These are phyloP conservation scores for Apophysomyces elegans DNA, from an alignment of 371 early-diverging fungal species.

Conservation along the genomic window DNA sequence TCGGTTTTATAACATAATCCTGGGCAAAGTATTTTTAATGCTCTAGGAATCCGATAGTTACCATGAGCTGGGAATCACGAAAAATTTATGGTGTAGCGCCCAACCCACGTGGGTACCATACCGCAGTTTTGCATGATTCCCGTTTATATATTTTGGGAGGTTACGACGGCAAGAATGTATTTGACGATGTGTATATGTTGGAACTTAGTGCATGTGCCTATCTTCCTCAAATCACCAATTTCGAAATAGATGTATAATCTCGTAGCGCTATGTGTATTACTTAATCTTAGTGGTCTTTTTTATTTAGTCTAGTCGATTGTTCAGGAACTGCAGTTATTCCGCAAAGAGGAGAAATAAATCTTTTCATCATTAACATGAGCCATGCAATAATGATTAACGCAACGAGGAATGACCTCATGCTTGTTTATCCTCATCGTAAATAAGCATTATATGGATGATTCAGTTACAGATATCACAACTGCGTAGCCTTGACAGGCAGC, in stretches of 20 bases:
- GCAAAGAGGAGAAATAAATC: too few relatives aligned
- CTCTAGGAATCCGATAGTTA: constrained; percentile 46
- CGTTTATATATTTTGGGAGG: constrained; percentile 85
- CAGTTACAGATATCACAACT: too few relatives aligned
- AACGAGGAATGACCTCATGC: too few relatives aligned
- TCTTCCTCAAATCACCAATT: constrained; percentile 71
- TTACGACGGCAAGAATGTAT: constrained; percentile 82
- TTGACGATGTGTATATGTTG: constrained; percentile 82
- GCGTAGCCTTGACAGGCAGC: too few relatives aligned
- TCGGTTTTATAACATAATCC: neutral
- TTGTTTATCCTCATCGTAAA: too few relatives aligned
- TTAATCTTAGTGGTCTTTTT: neutral
- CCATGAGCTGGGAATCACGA: constrained; percentile 81
- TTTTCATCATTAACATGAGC: too few relatives aligned
- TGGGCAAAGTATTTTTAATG: constrained; percentile 1
- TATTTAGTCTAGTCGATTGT: too few relatives aligned
- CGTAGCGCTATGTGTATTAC: constrained; percentile 5
- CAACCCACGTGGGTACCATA: constrained; percentile 82
- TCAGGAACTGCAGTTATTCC: too few relatives aligned
- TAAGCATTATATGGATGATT: too few relatives aligned
- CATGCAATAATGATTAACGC: too few relatives aligned
- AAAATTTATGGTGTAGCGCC: constrained; percentile 74
- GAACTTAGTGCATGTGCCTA: constrained; percentile 83
- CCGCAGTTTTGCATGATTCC: constrained; percentile 79
- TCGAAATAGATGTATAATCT: constrained; percentile 45